Evolutionary conservation across 805 yeast species (phyloP).

Genomic region (Candida gorgasii): DNA sequence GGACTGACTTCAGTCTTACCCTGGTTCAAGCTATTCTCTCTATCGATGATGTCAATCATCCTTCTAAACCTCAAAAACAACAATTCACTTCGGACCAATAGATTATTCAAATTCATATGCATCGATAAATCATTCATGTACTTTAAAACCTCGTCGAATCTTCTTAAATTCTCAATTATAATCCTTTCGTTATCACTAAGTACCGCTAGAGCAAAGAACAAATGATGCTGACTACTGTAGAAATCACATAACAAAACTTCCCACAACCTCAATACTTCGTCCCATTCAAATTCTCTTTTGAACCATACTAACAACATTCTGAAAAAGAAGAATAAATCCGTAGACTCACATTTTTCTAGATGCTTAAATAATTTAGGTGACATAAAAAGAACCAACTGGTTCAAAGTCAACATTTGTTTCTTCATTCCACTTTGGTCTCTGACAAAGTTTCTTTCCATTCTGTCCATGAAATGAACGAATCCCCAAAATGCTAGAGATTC

Average conservation of each 20-base stretch:
- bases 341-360: conserved; percentile 83
- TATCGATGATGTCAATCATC: conserved; percentile 76
- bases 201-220: conserved; percentile 87
- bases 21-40: conserved; percentile 30
- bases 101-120: conserved; percentile 70
- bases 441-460: conserved; percentile 92
- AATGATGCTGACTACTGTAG: conserved; percentile 81
- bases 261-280: conserved; percentile 81
- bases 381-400: conserved; percentile 87
- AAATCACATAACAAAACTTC: conserved; percentile 89
- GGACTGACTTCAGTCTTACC: conserved; percentile 41
- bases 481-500: conserved; percentile 87
- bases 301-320: conserved; percentile 95
- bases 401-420: conserved; percentile 78
- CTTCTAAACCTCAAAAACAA: conserved; percentile 78
- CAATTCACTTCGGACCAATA: conserved; percentile 81
- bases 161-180: conserved; percentile 67
- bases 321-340: conserved; percentile 89
- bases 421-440: conserved; percentile 94
- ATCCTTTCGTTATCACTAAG: conserved; percentile 82
- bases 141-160: conserved; percentile 89
- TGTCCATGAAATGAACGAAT: conserved; percentile 82
- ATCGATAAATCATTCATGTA: conserved; percentile 89
- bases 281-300: conserved; percentile 85
- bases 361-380: conserved; percentile 82